Base-by-base conservation (phyloP, 2,329 filamentous ascomycete genomes). In the Torrubiella hemipterigena region DNA sequence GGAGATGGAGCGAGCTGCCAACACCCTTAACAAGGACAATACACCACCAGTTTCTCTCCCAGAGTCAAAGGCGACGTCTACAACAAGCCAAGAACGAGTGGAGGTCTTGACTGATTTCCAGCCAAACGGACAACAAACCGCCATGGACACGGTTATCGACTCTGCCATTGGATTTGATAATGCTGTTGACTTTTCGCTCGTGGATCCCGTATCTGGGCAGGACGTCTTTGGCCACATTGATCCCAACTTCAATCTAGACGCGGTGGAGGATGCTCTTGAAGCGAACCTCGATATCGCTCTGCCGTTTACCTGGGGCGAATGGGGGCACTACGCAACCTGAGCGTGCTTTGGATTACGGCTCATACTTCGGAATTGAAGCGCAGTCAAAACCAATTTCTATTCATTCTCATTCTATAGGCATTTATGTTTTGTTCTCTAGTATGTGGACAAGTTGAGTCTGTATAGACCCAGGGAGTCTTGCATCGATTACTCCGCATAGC, bases 211-310 rank as follows among this genome's bases (percentile, higher is more conserved):
- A 17, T 60, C 60, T 1, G 65, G 67, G 2, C 51, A 69, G n/a
- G 66, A 72, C 27, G 52, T 72, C 2, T 71, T 71, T 40, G 64
- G 63, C 4, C 60, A 69, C 26, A 68, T 73, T 17, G 68, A 69
- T 29, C 67, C 67, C 3, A 67, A 51, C 29, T 73, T 73, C 39
- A 59, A 72, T 30, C 41, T 73, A 2, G 59, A 58, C 16, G 67
- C 67, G 0, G 63, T 71, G 16, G 67, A 73, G 39, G 65, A 68
- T 13, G 67, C 63, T 0, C 47, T 72, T 0, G 66, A 70, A 34
- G 65, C 66, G 0, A 70, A 70, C 32, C 49, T 73, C 3, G 68
- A 72, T 28, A 65, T 72, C 30, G 63, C 62, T 0, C 49, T 65
- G 10, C 67, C 67, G 1, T 59, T 66, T 2, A 68, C 67, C 25